Evolutionary conservation across 2,329 filamentous ascomycete species (phyloP).

Genomic region (Aspergillus phoenicis): DNA sequence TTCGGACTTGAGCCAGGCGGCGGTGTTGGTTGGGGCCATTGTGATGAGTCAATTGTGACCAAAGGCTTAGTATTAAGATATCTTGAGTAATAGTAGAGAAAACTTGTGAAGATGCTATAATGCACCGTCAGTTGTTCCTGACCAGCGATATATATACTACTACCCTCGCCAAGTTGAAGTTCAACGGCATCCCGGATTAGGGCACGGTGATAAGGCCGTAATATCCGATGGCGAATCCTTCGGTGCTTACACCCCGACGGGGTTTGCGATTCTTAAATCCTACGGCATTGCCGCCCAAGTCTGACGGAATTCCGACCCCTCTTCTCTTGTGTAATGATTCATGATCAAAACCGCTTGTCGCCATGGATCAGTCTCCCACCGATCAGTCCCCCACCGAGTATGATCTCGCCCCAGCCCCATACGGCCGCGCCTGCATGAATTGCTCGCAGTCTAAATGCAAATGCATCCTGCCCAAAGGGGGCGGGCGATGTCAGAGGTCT

Average conservation of each 20-base stretch:
- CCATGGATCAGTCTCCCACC: not conserved
- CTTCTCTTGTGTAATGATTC: not conserved
- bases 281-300: not conserved
- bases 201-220: not conserved
- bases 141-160: too few species aligned
- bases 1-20: conserved; percentile 39
- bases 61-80: too few species aligned
- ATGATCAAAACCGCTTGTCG: not conserved
- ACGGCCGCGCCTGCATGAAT: conserved; percentile 25
- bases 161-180: too few species aligned
- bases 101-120: too few species aligned
- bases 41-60: not conserved
- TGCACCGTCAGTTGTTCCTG: too few species aligned
- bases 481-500: conserved; percentile 16
- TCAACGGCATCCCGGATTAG: not conserved
- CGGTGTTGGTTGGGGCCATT: conserved; percentile 29
- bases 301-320: not conserved
- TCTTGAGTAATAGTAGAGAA: too few species aligned
- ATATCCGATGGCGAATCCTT: conserved; percentile 2
- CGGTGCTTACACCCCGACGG: conserved; percentile 4
- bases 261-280: not conserved
- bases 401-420: conserved; percentile 13
- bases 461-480: conserved; percentile 19
- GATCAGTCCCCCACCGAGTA: not conserved
- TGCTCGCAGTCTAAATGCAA: conserved; percentile 30